Base-by-base conservation (phyloP, 139 green algal species). In the Coelastrella sp. region DNA sequence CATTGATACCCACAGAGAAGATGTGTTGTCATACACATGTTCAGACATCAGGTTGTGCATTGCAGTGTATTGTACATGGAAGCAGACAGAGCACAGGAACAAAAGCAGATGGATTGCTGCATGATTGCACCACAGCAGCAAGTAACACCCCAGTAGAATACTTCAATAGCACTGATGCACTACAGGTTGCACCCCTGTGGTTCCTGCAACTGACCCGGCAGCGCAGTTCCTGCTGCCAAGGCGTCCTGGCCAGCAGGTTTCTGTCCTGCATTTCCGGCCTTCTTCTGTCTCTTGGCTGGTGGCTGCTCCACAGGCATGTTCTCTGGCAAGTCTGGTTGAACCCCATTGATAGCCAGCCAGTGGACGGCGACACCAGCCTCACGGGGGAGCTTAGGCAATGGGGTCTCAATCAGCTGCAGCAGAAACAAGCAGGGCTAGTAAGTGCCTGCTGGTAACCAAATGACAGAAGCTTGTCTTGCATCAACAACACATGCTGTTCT, bases 301-400 rank as follows among this genome's bases (percentile, higher is more conserved):
- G 86, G 88, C 63, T 66, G 80, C 4, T 89, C 87, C 17, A 91
- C 48, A 0, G 45, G 27, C 15, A 32, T 84, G 78, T 99, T 99
- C 86, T 98, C 96, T 40, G 96, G 94, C 38, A 95, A 98, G 35
- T 87, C 76, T 0, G 96, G 96, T 88, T 98, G 96, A 40, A 95
- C 87, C 0, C 96, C 96, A 25, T 98, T 89, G 21, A 98, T 90
- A 15, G 94, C 94, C 1, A 99, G 92, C 96, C 96, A 99, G 87
- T 99, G 96, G 8, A 91, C 85, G 35, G 92, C 79, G 8, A 98
- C 76, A 21, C 89, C 93, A 21, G 92, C 91, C n/a, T 97, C 94
- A 25, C 94, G 71, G 15, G 96, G 96, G 23, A 86, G 35, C 66
- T 78, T 83, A 34, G 96, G 95, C 63, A 98, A 88, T 3, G 88